Evolutionary conservation across 768 basidiomycete species (phyloP).

Genomic region (Mycena maculata): DNA sequence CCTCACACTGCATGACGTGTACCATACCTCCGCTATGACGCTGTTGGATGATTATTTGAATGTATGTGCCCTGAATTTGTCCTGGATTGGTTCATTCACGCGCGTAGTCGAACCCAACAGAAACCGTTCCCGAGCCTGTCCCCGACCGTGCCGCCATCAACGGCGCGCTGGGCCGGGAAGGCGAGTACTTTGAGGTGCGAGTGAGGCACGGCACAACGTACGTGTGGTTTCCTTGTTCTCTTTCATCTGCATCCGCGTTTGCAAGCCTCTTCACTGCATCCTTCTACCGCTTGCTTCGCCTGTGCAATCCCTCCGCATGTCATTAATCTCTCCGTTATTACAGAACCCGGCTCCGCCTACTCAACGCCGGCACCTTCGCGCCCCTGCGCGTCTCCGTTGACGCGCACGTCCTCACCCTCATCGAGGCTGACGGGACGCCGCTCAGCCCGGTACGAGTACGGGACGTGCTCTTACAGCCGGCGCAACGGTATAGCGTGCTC

Average conservation of each 20-base stretch:
- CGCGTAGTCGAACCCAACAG: conserved; percentile 14
- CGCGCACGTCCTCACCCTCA: conserved; percentile 55
- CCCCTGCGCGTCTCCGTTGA: conserved; percentile 59
- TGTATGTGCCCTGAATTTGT: conserved; percentile 2
- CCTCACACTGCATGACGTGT: conserved; percentile 49
- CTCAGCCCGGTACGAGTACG: conserved; percentile 53
- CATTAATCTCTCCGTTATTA: no score
- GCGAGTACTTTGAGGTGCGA: neutral
- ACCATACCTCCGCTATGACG: conserved; percentile 1
- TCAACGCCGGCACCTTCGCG: conserved; percentile 61
- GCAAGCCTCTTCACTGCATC: no score
- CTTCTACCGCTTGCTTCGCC: no score
- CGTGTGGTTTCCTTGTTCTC: neutral
- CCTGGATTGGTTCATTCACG: neutral
- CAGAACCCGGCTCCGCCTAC: conserved; percentile 59
- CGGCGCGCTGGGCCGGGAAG: neutral
- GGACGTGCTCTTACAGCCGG: conserved; percentile 55
- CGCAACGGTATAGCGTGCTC: conserved; percentile 63
- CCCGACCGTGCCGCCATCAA: conserved; percentile 48
- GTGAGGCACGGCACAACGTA: no score
- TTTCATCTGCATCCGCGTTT: neutral
- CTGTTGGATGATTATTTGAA: conserved; percentile 18
- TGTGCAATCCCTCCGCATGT: no score
- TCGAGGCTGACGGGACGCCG: conserved; percentile 62
- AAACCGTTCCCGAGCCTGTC: conserved; percentile 48